Evolutionary conservation across 257 asterid genomes (phyloP), one percentile per base, ranked within the genome.

Genomic region (Solanum habrochaites): DNA sequence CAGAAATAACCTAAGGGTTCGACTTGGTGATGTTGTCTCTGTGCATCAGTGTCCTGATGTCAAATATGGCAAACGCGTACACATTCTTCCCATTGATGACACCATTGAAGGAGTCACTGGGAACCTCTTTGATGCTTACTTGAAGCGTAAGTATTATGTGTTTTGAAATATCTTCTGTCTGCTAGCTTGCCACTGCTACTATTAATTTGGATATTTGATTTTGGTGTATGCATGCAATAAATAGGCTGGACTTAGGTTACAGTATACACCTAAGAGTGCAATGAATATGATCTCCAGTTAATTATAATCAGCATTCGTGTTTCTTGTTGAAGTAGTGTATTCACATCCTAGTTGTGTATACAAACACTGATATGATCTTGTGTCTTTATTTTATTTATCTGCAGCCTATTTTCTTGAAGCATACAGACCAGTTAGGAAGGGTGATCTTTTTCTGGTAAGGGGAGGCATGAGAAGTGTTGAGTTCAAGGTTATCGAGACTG

Each of bases 401-500:
- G 89, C 92, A 95, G 98, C 98, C 84, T 95, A 95, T 88, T 95
- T 95, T 90, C 88, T 95, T 49, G 97, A 95, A 92, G 95, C 98
- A 49, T 95, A 95, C 89, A 88, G 98, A 6, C 98, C 98, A 3
- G 93, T 95, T 86, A 93, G 96, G 87, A 95, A 95, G 92, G 96
- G 98, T 8, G 98, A 95, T 90, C 86, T 92, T 40, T 95, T 95
- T 73, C 95, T 95, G 78, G 98, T 94, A 7, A 91, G 98, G 90
- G 98, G 98, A 80, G 96, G 98, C 56, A 95, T 95, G 98, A 92
- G 98, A 90, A 92, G 96, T 40, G 96, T 95, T 5, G 98, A 95
- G 89, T 94, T 95, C 86, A 94, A 95, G 90, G 91, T 95, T 85
- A 90, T 94, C 6, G 98, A 95, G 87, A 94, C 98, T 3, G 98